Percentiles rank a stretch among this genome's conserved stretches.
Evolutionary conservation across 1,284 basidiomycete species (phyloP).

Genomic region (Rhodotorula sp.): DNA sequence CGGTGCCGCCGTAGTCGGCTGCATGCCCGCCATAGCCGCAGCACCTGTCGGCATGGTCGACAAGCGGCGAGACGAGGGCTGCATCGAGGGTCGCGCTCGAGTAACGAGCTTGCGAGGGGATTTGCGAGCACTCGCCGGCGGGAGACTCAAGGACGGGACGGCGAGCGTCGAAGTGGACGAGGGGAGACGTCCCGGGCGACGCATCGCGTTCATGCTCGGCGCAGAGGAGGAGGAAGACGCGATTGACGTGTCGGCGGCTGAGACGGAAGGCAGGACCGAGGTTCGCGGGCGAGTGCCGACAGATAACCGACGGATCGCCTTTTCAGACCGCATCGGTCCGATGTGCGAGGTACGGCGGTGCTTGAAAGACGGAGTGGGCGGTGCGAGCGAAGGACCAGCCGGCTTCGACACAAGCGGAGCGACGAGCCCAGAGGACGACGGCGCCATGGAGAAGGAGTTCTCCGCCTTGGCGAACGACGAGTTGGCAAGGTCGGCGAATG

Average conservation of each 20-base stretch:
- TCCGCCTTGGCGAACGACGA: slow-evolving; percentile 4
- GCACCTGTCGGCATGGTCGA: slow-evolving; percentile 6
- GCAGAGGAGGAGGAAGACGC: not conserved
- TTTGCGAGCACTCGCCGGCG: slow-evolving; percentile 5
- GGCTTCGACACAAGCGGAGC: slow-evolving; percentile 28
- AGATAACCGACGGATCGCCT: slow-evolving; percentile 30
- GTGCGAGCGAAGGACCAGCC: not conserved
- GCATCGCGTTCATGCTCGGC: not conserved
- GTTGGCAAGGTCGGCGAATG: slow-evolving; percentile 35
- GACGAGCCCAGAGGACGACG: slow-evolving; percentile 26
- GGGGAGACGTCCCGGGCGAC: slow-evolving; percentile 4
- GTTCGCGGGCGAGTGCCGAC: slow-evolving; percentile 2
- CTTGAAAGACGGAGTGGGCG: slow-evolving; percentile 11
- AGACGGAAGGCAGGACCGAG: not conserved
- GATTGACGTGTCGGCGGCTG: slow-evolving; percentile 8
- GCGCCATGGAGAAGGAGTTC: slow-evolving; percentile 31
- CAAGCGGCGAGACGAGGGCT: slow-evolving; percentile 12
- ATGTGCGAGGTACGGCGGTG: slow-evolving; percentile 36
- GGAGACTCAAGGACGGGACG: not conserved
- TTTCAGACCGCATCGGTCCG: slow-evolving; percentile 37
- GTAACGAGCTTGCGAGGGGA: slow-evolving; percentile 24
- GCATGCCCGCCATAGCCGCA: not conserved
- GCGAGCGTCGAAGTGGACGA: not conserved
- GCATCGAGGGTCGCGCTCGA: slow-evolving; percentile 7
- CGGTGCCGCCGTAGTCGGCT: slow-evolving; percentile 1